phyloP scores from a whole-genome alignment of 352 stramenopile species.

The Aphanomyces astaci region DNA sequence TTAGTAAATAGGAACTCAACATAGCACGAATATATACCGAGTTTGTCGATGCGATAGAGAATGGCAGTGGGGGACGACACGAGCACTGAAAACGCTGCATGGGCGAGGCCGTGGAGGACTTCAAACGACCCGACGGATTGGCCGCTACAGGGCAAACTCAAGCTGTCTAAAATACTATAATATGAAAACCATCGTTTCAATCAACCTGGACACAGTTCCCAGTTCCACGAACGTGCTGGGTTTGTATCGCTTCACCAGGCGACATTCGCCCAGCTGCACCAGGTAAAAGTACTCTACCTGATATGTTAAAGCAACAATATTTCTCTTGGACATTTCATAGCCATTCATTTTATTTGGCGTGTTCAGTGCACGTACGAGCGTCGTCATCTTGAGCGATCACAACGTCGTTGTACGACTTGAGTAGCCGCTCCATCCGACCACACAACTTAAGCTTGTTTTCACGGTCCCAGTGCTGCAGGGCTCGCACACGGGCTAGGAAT shows the following conservation, averaged over 20 bases:
- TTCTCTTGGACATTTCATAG: too few species aligned
- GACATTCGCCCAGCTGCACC: conserved; percentile 53
- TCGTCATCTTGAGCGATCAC: conserved; percentile 45
- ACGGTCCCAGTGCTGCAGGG: conserved; percentile 56
- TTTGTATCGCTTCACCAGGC: conserved; percentile 48
- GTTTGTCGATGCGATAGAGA: conserved; percentile 47
- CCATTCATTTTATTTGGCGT: background rate
- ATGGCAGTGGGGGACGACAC: conserved; percentile 50
- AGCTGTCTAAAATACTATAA: too few species aligned
- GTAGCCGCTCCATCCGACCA: conserved; percentile 52
- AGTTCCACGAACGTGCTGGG: conserved; percentile 45
- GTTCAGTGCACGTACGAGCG: conserved; percentile 33
- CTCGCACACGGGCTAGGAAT: conserved; percentile 38
- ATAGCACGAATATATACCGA: too few species aligned
- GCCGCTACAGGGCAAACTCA: conserved; percentile 32
- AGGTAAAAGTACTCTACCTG: conserved; percentile 58
- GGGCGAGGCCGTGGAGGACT: conserved; percentile 30
- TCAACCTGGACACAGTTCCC: conserved; percentile 41
- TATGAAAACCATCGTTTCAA: conserved; percentile 1
- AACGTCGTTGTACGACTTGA: conserved; percentile 58
- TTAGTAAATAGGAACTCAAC: too few species aligned
- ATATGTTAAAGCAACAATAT: too few species aligned
- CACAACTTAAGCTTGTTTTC: conserved; percentile 49
- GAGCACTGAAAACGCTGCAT: conserved; percentile 48
- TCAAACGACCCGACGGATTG: conserved; percentile 64